phyloP scores from a whole-genome alignment of 768 basidiomycete species.

The Kwoniella mangroviensis region DNA sequence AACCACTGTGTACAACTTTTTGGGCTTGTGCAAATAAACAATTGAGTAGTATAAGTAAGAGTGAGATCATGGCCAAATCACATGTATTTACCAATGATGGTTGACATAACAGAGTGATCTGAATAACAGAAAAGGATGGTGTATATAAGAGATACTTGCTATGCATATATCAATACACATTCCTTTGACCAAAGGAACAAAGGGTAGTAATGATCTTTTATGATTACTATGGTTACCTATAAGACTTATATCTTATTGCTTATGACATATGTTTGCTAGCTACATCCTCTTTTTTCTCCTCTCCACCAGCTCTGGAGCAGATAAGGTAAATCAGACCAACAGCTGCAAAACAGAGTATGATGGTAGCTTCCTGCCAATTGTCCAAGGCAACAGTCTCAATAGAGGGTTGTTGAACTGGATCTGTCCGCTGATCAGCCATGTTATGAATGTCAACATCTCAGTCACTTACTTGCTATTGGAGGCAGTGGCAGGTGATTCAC shows the following conservation, averaged over 20 bases:
- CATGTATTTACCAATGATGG: background rate
- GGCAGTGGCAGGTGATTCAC: background rate
- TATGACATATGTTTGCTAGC: constrained; percentile 26
- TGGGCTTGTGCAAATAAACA: background rate
- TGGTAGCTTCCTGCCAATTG: constrained; percentile 52
- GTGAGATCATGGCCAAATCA: too few relatives aligned
- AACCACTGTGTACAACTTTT: background rate
- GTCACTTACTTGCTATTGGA: constrained; percentile 22
- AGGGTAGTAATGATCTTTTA: background rate
- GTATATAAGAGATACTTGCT: too few relatives aligned
- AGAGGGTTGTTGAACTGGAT: background rate
- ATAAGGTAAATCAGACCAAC: constrained; percentile 48
- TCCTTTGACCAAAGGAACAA: background rate
- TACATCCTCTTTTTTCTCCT: constrained; percentile 25
- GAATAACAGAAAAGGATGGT: background rate
- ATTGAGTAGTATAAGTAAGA: background rate
- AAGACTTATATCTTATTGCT: background rate
- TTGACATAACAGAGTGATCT: background rate
- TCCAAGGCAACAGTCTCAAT: constrained; percentile 29
- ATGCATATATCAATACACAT: background rate
- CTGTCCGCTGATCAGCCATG: background rate
- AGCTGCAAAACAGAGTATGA: constrained; percentile 47
- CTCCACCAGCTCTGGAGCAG: constrained; percentile 27
- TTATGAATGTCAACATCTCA: background rate
- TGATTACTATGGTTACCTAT: background rate